Conservation (phyloP, 1,284 basidiomycete genomes). For the Exobasidium cylindrosporum region DNA sequence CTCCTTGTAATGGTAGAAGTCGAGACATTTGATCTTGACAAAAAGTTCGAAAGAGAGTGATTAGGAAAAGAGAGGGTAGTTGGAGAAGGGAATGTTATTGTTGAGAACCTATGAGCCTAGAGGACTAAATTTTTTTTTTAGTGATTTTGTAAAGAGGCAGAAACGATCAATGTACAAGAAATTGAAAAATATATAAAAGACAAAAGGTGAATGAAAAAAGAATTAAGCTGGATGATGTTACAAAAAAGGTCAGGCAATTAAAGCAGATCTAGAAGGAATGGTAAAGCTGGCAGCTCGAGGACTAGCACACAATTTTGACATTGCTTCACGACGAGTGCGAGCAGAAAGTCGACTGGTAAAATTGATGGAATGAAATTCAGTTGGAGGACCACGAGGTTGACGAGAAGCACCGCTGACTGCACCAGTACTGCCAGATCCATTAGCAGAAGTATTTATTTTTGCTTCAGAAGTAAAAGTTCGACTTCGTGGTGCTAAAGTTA, state of each 20-base stretch:
- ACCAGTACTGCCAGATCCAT: neutral
- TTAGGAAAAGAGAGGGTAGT: neutral
- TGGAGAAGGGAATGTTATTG: neutral
- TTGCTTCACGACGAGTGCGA: slow-evolving; percentile 43
- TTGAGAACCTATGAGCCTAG: too few relatives aligned
- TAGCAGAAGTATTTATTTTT: slow-evolving; percentile 13
- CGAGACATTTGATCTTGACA: too few relatives aligned
- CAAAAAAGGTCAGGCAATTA: slow-evolving; percentile 1
- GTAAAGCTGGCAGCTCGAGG: slow-evolving; percentile 32
- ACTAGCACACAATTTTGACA: slow-evolving; percentile 45
- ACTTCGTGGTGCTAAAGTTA: slow-evolving; percentile 31
- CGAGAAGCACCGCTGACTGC: slow-evolving; percentile 33
- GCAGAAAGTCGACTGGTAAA: slow-evolving; percentile 42
- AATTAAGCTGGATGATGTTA: neutral
- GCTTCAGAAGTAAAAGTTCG: slow-evolving; percentile 24
- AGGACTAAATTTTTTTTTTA: too few relatives aligned
- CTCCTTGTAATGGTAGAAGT: too few relatives aligned
- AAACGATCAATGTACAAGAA: too few relatives aligned
- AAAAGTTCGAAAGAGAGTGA: too few relatives aligned
- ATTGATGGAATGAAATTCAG: slow-evolving; percentile 42
- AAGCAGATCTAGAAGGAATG: neutral
- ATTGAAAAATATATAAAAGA: neutral
- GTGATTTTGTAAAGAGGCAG: too few relatives aligned
- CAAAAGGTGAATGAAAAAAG: neutral
- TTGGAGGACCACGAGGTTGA: slow-evolving; percentile 46